These are phyloP conservation scores for Setaria viridis DNA, from an alignment of 202 grass and related monocot genomes.

Conservation along the genomic window DNA sequence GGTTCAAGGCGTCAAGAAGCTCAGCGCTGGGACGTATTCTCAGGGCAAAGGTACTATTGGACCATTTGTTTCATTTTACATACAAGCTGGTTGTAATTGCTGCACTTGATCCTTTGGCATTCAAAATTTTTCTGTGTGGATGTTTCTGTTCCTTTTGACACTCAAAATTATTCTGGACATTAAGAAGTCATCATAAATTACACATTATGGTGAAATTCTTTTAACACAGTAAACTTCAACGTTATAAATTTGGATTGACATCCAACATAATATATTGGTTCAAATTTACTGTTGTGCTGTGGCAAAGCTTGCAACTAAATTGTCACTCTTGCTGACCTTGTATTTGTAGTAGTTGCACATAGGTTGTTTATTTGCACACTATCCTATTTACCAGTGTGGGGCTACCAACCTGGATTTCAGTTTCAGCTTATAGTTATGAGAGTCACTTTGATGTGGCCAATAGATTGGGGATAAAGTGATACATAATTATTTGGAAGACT, in stretches of 20 bases:
- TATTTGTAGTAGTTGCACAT: constrained; percentile 14
- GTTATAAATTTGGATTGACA: too few species aligned
- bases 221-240: too few species aligned
- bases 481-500: background rate
- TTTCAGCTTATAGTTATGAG: constrained; percentile 23
- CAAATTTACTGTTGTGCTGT: constrained; percentile 5
- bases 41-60: constrained; percentile 84
- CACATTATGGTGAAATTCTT: constrained; percentile 14
- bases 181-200: background rate
- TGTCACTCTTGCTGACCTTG: background rate
- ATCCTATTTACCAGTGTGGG: background rate
- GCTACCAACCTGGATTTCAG: background rate
- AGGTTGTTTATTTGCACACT: background rate
- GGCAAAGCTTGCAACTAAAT: background rate
- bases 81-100: constrained; percentile 13
- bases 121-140: background rate
- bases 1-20: constrained; percentile 98
- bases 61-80: background rate
- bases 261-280: background rate
- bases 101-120: constrained; percentile 8
- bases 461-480: constrained; percentile 18
- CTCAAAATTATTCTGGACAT: constrained; percentile 13
- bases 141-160: constrained; percentile 11
- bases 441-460: background rate
- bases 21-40: constrained; percentile 99